A percentile compares a stretch with the other conserved stretches of the same genome.
Evolutionary conservation across 2,329 filamentous ascomycete species (phyloP).

Genomic region (Falciphora oryzae): DNA sequence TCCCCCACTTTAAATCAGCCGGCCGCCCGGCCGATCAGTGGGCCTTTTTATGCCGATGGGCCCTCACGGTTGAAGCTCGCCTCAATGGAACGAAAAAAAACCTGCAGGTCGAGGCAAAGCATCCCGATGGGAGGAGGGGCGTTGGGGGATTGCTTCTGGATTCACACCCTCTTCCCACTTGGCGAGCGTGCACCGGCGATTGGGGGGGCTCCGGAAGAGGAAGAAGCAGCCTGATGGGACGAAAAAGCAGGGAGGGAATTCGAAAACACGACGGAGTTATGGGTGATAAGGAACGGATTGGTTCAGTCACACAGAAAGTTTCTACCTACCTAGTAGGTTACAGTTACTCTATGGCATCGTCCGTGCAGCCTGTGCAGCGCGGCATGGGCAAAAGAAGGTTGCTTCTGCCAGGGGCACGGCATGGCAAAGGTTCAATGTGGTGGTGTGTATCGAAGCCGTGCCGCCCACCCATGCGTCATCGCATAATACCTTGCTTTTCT

Average conservation of each 20-base stretch:
- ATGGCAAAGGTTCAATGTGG: neutral
- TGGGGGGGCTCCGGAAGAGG: no score
- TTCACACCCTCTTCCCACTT: no score
- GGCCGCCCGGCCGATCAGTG: neutral
- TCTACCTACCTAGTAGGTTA: neutral
- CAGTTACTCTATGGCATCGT: neutral
- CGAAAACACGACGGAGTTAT: no score
- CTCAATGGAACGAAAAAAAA: neutral
- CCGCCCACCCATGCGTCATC: neutral
- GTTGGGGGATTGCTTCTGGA: no score
- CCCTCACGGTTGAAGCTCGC: no score
- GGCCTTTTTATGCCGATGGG: neutral
- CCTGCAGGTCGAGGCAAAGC: neutral
- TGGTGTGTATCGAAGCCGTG: neutral
- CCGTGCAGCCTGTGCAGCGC: no score
- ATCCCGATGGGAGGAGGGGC: no score
- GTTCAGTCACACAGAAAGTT: neutral
- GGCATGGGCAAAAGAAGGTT: no score
- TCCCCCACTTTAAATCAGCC: neutral
- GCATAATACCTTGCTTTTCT: neutral
- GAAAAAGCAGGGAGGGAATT: no score
- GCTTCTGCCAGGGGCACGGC: neutral
- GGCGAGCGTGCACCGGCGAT: no score
- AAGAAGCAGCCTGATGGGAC: neutral
- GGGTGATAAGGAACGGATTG: neutral